A percentile compares a stretch with the other conserved stretches of the same genome.
phyloP scores from a whole-genome alignment of 768 basidiomycete genomes.

The Tulasnella sp. region DNA sequence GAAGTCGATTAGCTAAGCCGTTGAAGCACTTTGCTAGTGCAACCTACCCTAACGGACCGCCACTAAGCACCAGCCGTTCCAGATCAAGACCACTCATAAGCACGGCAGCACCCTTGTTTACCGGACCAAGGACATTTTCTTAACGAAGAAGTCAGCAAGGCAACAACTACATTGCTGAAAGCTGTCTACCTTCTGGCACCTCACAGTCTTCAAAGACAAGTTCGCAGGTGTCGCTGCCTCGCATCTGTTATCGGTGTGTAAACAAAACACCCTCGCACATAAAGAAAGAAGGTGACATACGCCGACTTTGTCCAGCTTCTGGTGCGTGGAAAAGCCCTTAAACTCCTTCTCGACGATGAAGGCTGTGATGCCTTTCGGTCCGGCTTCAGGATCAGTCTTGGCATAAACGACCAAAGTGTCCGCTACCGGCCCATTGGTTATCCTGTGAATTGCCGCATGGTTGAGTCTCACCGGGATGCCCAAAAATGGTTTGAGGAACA shows the following conservation, averaged over 20 bases:
- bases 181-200: slow-evolving; percentile 69
- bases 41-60: slow-evolving; percentile 79
- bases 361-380: slow-evolving; percentile 85
- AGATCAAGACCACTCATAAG: slow-evolving; percentile 94
- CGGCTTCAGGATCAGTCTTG: slow-evolving; percentile 71
- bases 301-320: slow-evolving; percentile 91
- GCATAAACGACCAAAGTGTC: slow-evolving; percentile 92
- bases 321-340: slow-evolving; percentile 80
- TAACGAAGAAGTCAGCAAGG: slow-evolving; percentile 34
- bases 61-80: slow-evolving; percentile 85
- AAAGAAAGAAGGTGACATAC: slow-evolving; percentile 29
- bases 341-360: slow-evolving; percentile 85
- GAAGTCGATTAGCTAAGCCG: not conserved
- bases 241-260: slow-evolving; percentile 52
- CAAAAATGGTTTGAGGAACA: slow-evolving; percentile 31
- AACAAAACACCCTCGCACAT: not conserved
- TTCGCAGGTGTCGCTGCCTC: slow-evolving; percentile 93
- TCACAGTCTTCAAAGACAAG: slow-evolving; percentile 86
- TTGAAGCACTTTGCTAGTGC: not conserved
- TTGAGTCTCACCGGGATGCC: not conserved
- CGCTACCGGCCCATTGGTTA: slow-evolving; percentile 89
- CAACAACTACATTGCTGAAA: slow-evolving; percentile 5
- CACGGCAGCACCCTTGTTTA: slow-evolving; percentile 77
- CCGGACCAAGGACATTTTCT: slow-evolving; percentile 76
- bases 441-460: slow-evolving; percentile 50